phyloP scores from a whole-genome alignment of 2,329 filamentous ascomycete species.

The Teratosphaeria nubilosa region DNA sequence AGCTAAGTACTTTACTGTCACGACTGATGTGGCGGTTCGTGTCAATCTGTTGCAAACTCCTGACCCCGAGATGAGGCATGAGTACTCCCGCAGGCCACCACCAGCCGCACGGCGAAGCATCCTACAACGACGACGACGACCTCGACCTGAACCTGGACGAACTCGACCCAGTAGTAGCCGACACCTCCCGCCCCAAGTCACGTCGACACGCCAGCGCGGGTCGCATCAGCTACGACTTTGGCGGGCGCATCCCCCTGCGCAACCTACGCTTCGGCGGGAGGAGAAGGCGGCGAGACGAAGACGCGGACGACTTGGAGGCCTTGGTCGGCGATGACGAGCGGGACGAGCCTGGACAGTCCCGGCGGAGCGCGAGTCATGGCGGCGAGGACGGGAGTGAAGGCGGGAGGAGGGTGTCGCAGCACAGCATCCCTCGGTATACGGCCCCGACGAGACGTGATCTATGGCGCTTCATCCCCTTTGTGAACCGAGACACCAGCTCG shows the following conservation, averaged over 20 bases:
- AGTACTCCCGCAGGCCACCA: constrained; percentile 12
- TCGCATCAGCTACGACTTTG: constrained; percentile 27
- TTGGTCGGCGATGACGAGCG: constrained; percentile 30
- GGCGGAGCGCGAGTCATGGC: neutral
- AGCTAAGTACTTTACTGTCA: neutral
- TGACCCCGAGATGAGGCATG: constrained; percentile 31
- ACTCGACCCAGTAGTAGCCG: constrained; percentile 51
- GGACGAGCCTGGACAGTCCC: constrained; percentile 25
- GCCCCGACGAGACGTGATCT: constrained; percentile 14
- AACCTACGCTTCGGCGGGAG: constrained; percentile 42
- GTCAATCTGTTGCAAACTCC: neutral
- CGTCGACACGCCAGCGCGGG: constrained; percentile 5
- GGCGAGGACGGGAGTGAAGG: neutral
- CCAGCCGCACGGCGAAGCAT: constrained; percentile 47
- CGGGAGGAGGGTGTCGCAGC: neutral
- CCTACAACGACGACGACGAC: constrained; percentile 47
- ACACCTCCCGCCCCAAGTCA: constrained; percentile 3
- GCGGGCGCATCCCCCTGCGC: constrained; percentile 58
- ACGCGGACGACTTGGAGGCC: constrained; percentile 56
- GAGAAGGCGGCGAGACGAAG: constrained; percentile 37
- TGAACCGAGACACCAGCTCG: constrained; percentile 7
- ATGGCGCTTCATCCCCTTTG: constrained; percentile 17
- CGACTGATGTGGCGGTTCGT: no score
- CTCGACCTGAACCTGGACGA: constrained; percentile 64
- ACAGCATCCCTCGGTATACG: constrained; percentile 29